Evolutionary conservation across 805 yeast species (phyloP).

Genomic region (Saccharomyces mikatae): DNA sequence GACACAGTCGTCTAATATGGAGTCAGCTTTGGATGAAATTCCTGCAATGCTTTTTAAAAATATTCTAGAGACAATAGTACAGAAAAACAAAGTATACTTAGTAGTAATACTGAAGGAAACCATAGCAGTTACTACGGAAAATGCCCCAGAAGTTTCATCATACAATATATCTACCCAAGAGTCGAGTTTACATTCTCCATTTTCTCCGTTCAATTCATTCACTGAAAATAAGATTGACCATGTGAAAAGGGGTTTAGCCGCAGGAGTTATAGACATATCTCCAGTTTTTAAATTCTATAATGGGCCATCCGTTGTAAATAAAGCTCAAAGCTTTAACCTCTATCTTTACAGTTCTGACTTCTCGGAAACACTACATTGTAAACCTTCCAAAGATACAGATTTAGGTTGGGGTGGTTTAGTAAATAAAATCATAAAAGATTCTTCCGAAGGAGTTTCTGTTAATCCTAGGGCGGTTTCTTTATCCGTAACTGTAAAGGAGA

Average conservation of each 20-base stretch:
- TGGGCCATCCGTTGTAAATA: slow-evolving; percentile 52
- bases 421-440: slow-evolving; percentile 68
- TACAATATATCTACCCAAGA: slow-evolving; percentile 10
- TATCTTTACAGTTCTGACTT: slow-evolving; percentile 60
- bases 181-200: slow-evolving; percentile 15
- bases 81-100: slow-evolving; percentile 57
- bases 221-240: slow-evolving; percentile 7
- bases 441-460: slow-evolving; percentile 67
- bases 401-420: slow-evolving; percentile 87
- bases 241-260: slow-evolving; percentile 74
- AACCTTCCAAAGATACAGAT: slow-evolving; percentile 14
- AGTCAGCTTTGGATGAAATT: slow-evolving; percentile 53
- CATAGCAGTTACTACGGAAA: slow-evolving; percentile 31
- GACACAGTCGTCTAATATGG: slow-evolving; percentile 50
- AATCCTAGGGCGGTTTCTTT: slow-evolving; percentile 73
- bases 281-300: slow-evolving; percentile 62
- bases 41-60: slow-evolving; percentile 76
- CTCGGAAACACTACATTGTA: slow-evolving; percentile 26
- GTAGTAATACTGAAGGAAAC: slow-evolving; percentile 72
- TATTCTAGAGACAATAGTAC: slow-evolving; percentile 56
- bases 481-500: slow-evolving; percentile 64
- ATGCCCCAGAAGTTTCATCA: background rate
- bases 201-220: slow-evolving; percentile 14
- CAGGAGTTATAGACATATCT: slow-evolving; percentile 81
- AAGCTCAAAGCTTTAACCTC: slow-evolving; percentile 62